Percentiles rank a stretch among this genome's conserved stretches.
These are phyloP conservation scores for Psilocybe mexicana DNA, from an alignment of 1,284 basidiomycete genomes.

Conservation along the genomic window DNA sequence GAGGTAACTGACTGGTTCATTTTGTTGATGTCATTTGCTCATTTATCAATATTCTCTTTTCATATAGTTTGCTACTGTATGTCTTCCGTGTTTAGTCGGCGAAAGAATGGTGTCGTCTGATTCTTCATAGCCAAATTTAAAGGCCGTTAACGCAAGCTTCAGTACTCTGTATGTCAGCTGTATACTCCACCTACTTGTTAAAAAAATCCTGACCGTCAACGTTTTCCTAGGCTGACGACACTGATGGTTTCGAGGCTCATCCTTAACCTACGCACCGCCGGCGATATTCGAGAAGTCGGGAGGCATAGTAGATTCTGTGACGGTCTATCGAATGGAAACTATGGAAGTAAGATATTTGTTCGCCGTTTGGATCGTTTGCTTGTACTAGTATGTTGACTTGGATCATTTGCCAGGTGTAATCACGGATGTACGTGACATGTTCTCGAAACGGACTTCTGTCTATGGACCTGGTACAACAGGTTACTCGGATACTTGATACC, in stretches of 20 bases:
- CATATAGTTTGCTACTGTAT: slow-evolving; percentile 29
- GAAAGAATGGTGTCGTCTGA: background rate
- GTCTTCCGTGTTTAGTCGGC: slow-evolving; percentile 1
- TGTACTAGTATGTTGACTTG: too few relatives aligned
- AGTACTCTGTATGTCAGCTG: slow-evolving; percentile 27
- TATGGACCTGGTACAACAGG: too few relatives aligned
- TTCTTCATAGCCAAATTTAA: slow-evolving; percentile 28
- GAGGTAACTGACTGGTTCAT: slow-evolving; percentile 6
- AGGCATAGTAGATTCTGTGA: background rate
- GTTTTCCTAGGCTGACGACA: slow-evolving; percentile 20
- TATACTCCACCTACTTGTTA: background rate
- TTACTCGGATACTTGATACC: too few relatives aligned
- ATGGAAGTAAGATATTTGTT: background rate
- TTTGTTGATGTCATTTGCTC: too few relatives aligned
- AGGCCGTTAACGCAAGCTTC: slow-evolving; percentile 35
- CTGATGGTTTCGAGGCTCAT: slow-evolving; percentile 28
- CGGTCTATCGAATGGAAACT: background rate
- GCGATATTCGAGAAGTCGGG: background rate
- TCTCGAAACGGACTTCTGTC: too few relatives aligned
- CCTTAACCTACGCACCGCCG: slow-evolving; percentile 23
- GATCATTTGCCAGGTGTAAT: too few relatives aligned
- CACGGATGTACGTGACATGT: too few relatives aligned
- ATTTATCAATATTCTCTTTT: background rate
- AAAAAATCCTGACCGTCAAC: background rate
- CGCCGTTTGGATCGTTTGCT: background rate